Evolutionary conservation across 108 stramenopile species (phyloP).

Genomic region (Fistulifera solaris): DNA sequence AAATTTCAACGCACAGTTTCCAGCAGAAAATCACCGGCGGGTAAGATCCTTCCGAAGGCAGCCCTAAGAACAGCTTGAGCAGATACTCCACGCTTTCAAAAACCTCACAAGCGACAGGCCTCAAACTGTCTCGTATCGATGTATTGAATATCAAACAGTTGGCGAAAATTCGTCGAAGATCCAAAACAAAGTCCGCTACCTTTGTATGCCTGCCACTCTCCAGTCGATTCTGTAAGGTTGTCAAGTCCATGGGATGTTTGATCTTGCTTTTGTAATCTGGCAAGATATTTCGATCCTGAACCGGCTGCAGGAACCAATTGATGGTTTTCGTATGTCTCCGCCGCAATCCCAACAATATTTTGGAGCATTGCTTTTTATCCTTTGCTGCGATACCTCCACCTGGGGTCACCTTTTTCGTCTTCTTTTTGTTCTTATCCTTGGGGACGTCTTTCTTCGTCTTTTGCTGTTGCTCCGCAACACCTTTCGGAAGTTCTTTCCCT

Average conservation of each 20-base stretch:
- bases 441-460: conserved; percentile 3
- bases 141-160: conserved; percentile 82
- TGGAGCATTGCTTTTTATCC: conserved; percentile 52
- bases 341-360: conserved; percentile 54
- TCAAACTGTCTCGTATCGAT: conserved; percentile 45
- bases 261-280: conserved; percentile 75
- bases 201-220: conserved; percentile 57
- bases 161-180: conserved; percentile 63
- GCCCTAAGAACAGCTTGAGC: conserved; percentile 38
- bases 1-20: conserved; percentile 52
- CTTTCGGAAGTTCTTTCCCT: conserved; percentile 29
- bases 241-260: conserved; percentile 63
- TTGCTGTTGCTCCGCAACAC: conserved; percentile 12
- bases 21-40: conserved; percentile 70
- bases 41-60: conserved; percentile 18
- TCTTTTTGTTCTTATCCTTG: not conserved
- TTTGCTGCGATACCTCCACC: conserved; percentile 38
- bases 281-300: conserved; percentile 57
- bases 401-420: conserved; percentile 1
- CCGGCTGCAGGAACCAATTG: conserved; percentile 59
- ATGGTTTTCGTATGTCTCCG: conserved; percentile 42
- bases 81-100: conserved; percentile 49
- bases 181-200: conserved; percentile 54
- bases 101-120: conserved; percentile 49
- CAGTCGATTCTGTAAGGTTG: conserved; percentile 58